Conservation (phyloP, 805 yeast genomes). For the Yamadazyma sp. region DNA sequence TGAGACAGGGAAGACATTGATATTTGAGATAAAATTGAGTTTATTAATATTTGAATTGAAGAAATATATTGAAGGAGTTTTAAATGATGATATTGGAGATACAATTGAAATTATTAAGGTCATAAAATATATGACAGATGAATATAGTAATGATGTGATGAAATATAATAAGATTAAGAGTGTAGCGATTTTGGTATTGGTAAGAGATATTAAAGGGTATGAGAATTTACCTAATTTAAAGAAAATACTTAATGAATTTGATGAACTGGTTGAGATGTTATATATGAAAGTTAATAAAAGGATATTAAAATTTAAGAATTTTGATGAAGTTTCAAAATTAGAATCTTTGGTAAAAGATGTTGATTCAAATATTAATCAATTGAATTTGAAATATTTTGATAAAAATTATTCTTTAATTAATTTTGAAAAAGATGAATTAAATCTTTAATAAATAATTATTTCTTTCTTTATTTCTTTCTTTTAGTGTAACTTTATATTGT, state of each 20-base stretch:
- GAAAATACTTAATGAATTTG: constrained; percentile 19
- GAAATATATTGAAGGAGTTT: constrained; percentile 14
- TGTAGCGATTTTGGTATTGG: constrained; percentile 22
- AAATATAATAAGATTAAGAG: constrained; percentile 14
- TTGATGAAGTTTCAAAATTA: constrained; percentile 25
- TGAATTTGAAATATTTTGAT: constrained; percentile 28
- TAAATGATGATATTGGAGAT: background rate
- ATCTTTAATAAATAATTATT: background rate
- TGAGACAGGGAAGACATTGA: constrained; percentile 11
- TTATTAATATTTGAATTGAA: constrained; percentile 23
- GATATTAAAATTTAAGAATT: constrained; percentile 22
- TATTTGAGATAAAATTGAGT: constrained; percentile 25
- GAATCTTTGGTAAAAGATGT: constrained; percentile 30
- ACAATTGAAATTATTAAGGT: background rate
- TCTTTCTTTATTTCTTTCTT: no score
- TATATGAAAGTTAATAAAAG: constrained; percentile 21
- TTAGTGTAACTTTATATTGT: no score
- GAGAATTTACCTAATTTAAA: constrained; percentile 21
- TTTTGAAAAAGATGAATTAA: constrained; percentile 31
- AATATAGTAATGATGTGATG: constrained; percentile 7
- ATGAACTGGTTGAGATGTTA: constrained; percentile 17
- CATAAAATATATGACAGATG: constrained; percentile 18
- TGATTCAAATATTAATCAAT: constrained; percentile 25
- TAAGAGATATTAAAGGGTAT: constrained; percentile 16
- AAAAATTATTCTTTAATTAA: constrained; percentile 34